These are phyloP conservation scores for Avena eriantha DNA, from an alignment of 176 grass and related monocot species.

Conservation along the genomic window DNA sequence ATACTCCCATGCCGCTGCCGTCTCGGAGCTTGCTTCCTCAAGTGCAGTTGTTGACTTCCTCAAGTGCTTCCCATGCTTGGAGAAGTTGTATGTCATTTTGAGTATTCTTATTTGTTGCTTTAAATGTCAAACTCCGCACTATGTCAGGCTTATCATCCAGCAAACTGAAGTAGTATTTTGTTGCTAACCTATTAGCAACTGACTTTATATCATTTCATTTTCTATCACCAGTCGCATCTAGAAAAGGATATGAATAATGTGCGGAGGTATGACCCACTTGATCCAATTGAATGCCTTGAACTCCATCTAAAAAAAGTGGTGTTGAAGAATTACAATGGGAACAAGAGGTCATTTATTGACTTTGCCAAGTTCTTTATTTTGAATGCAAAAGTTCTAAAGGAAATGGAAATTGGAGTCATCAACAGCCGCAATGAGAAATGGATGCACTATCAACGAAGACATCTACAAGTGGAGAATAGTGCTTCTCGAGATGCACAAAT, in stretches of 20 bases:
- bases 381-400: neutral
- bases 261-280: neutral
- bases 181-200: neutral
- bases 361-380: constrained; percentile 10
- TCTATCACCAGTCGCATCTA: neutral
- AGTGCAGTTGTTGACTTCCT: too few relatives aligned
- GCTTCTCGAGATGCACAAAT: constrained; percentile 23
- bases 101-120: too few relatives aligned
- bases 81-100: too few relatives aligned
- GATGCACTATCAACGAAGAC: neutral
- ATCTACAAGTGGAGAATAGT: neutral
- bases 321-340: neutral
- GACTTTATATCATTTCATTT: neutral
- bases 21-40: too few relatives aligned
- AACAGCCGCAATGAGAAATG: neutral
- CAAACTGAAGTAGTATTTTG: neutral
- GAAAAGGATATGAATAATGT: neutral
- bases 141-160: neutral
- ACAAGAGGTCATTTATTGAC: neutral
- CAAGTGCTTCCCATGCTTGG: too few relatives aligned
- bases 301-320: neutral
- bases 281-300: neutral
- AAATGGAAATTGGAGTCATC: constrained; percentile 6
- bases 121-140: too few relatives aligned
- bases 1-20: too few relatives aligned